Conservation (phyloP, 495 filamentous ascomycete genomes). For the Aspergillus hancockii region DNA sequence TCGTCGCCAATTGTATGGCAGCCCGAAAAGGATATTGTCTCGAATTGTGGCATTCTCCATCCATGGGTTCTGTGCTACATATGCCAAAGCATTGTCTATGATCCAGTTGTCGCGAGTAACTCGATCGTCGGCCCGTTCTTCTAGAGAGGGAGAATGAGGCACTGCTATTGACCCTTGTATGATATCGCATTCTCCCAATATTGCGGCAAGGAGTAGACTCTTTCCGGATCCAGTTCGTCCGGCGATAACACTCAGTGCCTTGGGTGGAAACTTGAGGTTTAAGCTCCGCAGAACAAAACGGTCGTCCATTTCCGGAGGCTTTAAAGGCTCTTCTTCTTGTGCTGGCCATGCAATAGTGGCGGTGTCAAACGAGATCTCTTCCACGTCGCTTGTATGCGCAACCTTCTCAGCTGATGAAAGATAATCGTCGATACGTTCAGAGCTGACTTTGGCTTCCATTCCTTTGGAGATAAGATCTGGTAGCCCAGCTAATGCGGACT, state of each 20-base stretch:
- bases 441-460: conserved; percentile 71
- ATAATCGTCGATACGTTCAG: conserved; percentile 72
- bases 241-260: conserved; percentile 62
- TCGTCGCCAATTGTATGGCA: conserved; percentile 64
- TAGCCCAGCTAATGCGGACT: conserved; percentile 66
- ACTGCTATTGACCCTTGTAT: conserved; percentile 47
- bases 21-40: conserved; percentile 70
- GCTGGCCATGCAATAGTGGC: conserved; percentile 77
- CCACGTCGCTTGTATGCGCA: conserved; percentile 53
- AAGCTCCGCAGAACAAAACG: conserved; percentile 65
- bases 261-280: conserved; percentile 62
- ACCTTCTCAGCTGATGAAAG: conserved; percentile 66
- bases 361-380: conserved; percentile 63
- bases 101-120: conserved; percentile 71
- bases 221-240: conserved; percentile 60
- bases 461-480: conserved; percentile 72
- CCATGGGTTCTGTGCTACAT: conserved; percentile 79
- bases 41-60: conserved; percentile 76
- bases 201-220: conserved; percentile 58
- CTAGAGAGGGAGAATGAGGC: conserved; percentile 32
- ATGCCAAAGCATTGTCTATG: conserved; percentile 65
- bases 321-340: conserved; percentile 22
- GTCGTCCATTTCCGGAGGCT: conserved; percentile 48
- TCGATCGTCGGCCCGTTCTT: conserved; percentile 49
- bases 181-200: conserved; percentile 59